Percentiles rank a stretch among this genome's conserved stretches.
phyloP scores from a whole-genome alignment of 208 protist genomes.

The Porcisia deanei region DNA sequence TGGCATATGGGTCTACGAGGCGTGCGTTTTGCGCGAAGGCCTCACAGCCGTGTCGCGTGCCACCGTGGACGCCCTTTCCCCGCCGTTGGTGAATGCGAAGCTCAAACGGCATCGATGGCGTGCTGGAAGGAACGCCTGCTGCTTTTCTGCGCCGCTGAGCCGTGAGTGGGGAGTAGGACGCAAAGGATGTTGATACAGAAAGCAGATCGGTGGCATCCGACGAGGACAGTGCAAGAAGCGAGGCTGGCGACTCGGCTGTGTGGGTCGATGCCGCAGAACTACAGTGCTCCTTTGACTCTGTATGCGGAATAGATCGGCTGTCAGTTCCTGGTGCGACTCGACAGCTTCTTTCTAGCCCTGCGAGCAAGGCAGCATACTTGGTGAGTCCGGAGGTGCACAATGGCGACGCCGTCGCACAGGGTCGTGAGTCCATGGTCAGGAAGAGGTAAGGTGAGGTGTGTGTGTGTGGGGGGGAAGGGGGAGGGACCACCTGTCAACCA shows the following conservation, averaged over 20 bases:
- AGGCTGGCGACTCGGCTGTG: neutral
- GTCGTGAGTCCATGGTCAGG: neutral
- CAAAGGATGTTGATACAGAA: constrained; percentile 6
- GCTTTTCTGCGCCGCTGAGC: neutral
- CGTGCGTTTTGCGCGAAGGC: neutral
- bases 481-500: neutral
- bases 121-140: neutral
- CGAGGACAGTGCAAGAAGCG: constrained; percentile 7
- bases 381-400: neutral
- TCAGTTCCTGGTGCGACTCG: neutral
- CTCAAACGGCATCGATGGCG: constrained; percentile 8
- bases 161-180: constrained; percentile 11
- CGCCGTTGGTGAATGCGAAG: constrained; percentile 6
- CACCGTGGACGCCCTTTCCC: neutral
- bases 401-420: neutral
- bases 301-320: neutral
- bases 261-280: neutral
- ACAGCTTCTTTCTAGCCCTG: constrained; percentile 13
- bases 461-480: neutral
- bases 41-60: neutral
- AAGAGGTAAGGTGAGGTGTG: no score
- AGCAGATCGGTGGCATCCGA: neutral
- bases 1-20: neutral
- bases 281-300: neutral
- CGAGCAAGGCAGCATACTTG: constrained; percentile 10